A percentile compares a stretch with the other conserved stretches of the same genome.
These are phyloP conservation scores for Quercus wislizeni DNA, from an alignment of 306 rosid genomes.

Conservation along the genomic window DNA sequence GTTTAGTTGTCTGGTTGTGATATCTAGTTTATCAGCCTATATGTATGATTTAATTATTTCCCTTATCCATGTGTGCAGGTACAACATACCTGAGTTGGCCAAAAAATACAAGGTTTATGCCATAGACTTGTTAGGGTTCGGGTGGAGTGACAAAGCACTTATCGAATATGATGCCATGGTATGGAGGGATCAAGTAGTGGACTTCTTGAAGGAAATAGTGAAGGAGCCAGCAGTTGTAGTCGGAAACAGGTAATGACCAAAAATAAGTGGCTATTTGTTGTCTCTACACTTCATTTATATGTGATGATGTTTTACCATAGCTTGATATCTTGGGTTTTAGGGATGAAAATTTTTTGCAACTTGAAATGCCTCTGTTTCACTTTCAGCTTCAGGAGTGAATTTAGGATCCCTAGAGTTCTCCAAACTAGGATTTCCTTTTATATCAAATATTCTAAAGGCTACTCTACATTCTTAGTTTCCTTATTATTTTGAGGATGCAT, in stretches of 20 bases:
- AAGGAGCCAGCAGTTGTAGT: conserved; percentile 82
- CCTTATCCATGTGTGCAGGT: conserved; percentile 43
- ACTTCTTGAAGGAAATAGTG: conserved; percentile 86
- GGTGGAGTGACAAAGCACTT: conserved; percentile 98
- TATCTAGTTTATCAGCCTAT: background rate
- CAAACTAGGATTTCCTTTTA: background rate
- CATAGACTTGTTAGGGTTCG: conserved; percentile 90
- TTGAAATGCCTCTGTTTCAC: background rate
- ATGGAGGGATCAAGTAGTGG: conserved; percentile 89
- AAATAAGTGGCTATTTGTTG: background rate
- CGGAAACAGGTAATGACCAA: conserved; percentile 67
- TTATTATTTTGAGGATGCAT: too few relatives aligned
- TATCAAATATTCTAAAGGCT: background rate
- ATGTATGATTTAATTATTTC: conserved; percentile 1
- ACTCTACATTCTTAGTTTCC: background rate
- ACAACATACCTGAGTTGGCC: conserved; percentile 89
- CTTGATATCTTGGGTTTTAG: background rate
- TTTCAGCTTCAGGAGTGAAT: background rate
- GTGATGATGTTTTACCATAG: background rate
- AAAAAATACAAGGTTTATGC: conserved; percentile 86
- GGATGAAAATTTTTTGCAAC: background rate
- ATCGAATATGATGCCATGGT: conserved; percentile 89
- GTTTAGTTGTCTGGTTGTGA: background rate
- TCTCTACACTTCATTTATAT: background rate
- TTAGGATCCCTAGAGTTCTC: background rate